Base-by-base conservation (phyloP, 2,329 filamentous ascomycete species). In the Pyricularia sp. region DNA sequence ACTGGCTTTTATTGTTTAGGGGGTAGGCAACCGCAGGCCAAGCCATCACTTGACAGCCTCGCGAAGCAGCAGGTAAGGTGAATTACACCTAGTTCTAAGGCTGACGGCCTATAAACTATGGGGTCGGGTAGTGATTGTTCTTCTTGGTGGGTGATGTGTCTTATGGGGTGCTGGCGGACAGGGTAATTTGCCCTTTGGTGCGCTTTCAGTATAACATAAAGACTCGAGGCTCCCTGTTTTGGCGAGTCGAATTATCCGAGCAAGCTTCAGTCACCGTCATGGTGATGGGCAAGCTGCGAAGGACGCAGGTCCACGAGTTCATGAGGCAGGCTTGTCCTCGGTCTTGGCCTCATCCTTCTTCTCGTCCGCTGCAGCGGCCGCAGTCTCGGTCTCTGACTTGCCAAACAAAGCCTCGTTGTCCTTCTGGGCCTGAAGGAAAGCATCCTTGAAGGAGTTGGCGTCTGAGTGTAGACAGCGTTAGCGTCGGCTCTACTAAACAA, bases 371-470 rank as follows among this genome's bases (percentile, higher is more conserved):
- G 58, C 12, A 10, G 55, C n/a, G 23, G 74, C 72, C 67, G 75
- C 76, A 68, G 76, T 74, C 67, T 76, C 71, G 36, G 76, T 71
- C 28, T 59, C n/a, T 17, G 75, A 75, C 79, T 86, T 83, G 73
- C 82, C 83, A 83, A 97, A 96, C 70, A 97, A 85, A 73, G 87
- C 88, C 85, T 95, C 93, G 82, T 98, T 99, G 79, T 97, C 93
- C 83, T 94, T 89, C 85, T 97, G 94, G 68, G 95, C 94, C 86
- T 96, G 93, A 83, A 97, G 89, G 84, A 98, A 98, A 69, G 93
- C 90, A 73, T 98, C 94, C 87, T 97, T 98, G 89, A 99, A 98
- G 71, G 89, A 84, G 81, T 97, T 97, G 85, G 95, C 95, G 78
- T 98, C 93, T 97, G 72, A 73, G 17, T n/a, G 4, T 11, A 30